Percentiles rank a stretch among this genome's conserved stretches.
These are phyloP conservation scores for Yamadazyma sp. DNA, from an alignment of 805 yeast species.

Conservation along the genomic window DNA sequence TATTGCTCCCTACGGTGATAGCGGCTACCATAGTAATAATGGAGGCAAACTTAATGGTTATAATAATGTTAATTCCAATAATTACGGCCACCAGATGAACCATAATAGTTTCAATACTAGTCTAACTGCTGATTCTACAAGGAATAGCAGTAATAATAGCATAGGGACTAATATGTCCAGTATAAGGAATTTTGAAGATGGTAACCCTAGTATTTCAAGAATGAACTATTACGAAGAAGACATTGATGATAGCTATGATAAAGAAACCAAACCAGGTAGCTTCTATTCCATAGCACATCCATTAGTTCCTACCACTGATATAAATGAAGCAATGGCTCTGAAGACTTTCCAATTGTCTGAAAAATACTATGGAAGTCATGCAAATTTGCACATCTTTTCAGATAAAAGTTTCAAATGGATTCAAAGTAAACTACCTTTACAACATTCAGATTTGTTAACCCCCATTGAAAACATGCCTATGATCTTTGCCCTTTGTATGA, in stretches of 20 bases:
- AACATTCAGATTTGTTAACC: conserved; percentile 16
- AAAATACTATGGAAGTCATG: conserved; percentile 32
- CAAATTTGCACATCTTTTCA: conserved; percentile 33
- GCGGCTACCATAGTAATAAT: background rate
- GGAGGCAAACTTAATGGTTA: too few species aligned
- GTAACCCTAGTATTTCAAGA: background rate
- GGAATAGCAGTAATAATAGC: background rate
- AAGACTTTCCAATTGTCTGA: conserved; percentile 6
- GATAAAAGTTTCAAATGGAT: conserved; percentile 33
- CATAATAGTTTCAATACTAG: background rate
- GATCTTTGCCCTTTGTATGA: conserved; percentile 17
- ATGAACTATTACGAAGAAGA: background rate
- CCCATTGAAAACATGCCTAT: conserved; percentile 34
- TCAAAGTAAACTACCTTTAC: conserved; percentile 22
- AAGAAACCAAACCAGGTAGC: background rate
- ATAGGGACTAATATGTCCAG: background rate
- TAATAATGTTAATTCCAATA: background rate
- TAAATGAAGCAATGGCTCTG: background rate
- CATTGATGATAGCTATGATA: conserved; percentile 1
- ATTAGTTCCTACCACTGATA: background rate
- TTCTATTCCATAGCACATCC: background rate
- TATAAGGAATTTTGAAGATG: too few species aligned
- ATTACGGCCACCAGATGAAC: too few species aligned
- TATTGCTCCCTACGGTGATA: too few species aligned
- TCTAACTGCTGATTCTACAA: background rate